These are phyloP conservation scores for Collybiopsis luxurians DNA, from an alignment of 768 basidiomycete species.

Conservation along the genomic window DNA sequence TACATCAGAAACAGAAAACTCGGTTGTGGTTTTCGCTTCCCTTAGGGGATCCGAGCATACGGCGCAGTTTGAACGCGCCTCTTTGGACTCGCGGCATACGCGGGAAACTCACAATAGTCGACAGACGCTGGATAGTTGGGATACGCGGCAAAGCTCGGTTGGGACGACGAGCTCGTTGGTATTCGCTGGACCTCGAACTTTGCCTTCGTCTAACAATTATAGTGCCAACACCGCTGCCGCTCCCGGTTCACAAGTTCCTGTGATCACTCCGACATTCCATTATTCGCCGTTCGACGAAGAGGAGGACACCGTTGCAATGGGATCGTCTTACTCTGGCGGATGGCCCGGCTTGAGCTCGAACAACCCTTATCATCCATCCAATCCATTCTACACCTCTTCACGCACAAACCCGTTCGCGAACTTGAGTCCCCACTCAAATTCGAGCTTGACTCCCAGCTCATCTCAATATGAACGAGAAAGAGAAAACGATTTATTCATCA, in stretches of 20 bases:
- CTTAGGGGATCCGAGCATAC: no score
- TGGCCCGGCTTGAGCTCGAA: neutral
- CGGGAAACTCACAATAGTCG: neutral
- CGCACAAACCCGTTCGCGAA: no score
- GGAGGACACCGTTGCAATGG: no score
- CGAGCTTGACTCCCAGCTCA: no score
- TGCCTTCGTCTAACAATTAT: neutral
- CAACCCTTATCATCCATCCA: neutral
- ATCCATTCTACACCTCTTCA: neutral
- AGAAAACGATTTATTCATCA: neutral
- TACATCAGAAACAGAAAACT: neutral
- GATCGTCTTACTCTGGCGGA: no score
- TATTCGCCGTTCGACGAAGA: neutral
- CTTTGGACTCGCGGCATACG: neutral
- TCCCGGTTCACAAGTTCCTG: neutral
- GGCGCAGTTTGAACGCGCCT: neutral
- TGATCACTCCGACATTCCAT: constrained; percentile 3
- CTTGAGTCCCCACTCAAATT: no score
- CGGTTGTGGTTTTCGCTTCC: neutral
- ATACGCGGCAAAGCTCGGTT: neutral
- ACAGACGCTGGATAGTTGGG: no score
- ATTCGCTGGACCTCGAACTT: neutral
- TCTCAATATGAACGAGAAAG: neutral
- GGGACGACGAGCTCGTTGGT: neutral
- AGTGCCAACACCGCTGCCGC: no score